Base-by-base conservation (phyloP, 371 early-diverging fungal species). In the Syncephalastrum contaminatum region DNA sequence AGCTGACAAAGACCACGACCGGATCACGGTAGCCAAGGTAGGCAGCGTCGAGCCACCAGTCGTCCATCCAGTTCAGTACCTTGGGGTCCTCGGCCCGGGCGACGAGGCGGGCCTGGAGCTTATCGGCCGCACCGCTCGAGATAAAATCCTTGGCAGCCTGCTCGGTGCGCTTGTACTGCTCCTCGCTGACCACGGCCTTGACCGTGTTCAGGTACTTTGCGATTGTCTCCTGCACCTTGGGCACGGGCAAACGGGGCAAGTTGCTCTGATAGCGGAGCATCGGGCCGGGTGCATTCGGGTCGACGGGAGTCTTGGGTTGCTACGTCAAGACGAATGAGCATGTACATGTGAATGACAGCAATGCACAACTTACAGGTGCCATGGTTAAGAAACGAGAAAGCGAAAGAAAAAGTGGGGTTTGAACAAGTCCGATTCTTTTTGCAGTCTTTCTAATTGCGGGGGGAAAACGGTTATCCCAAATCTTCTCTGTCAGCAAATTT, bases 1-100 rank as follows among this genome's bases (percentile, higher is more conserved):
- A 96, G 61, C 82, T 85, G 45, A 92, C 94, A 69, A 90, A 87
- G 57, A 93, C 80, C 21, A 94, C 93, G 21, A 95, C 89, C 10
- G 98, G 95, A 58, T 97, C 99, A 59, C 99, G 88, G 80, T 96
- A 97, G 14, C 87, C 90, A 81, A 94, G 87, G 72, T 97, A 97
- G 53, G 93, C 91, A 51, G 85, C 76, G 53, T 94, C 92, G 67
- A 89, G 88, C 98, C 98, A 82, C 97, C 96, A 96, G 59, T 94
- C 93, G 67, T 91, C 91, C 62, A 98, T 81, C 98, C 95, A 94
- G 81, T 91, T 92, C 53, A 79, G 81, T 36, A 83, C 70, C 39
- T 70, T 78, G 54, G 87, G 86, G 56, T 84, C 73, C 51, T 80
- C 74, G 49, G 85, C 85, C 62, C 76, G 83, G 53, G 88, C 89